phyloP scores from a whole-genome alignment of 495 filamentous ascomycete genomes.

The Venustampulla echinocandica region DNA sequence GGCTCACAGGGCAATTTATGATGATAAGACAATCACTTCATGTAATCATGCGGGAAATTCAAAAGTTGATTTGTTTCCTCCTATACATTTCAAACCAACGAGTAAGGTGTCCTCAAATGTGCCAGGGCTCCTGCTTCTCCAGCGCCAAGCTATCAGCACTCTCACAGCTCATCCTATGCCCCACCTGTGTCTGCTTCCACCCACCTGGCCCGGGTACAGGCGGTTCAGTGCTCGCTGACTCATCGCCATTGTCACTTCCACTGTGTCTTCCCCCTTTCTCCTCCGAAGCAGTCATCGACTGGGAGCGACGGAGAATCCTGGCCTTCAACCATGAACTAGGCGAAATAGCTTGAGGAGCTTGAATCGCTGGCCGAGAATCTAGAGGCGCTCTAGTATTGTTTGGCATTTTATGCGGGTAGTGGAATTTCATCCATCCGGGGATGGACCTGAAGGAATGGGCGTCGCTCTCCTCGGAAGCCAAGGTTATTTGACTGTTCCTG shows the following conservation, averaged over 20 bases:
- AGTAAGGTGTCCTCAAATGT: slow-evolving; percentile 4
- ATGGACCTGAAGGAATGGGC: slow-evolving; percentile 4
- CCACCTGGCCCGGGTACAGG: slow-evolving; percentile 1
- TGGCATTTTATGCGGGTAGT: slow-evolving; percentile 2
- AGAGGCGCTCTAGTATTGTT: not conserved
- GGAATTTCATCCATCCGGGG: slow-evolving; percentile 5
- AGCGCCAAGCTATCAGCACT: slow-evolving; percentile 6
- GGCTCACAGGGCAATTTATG: not conserved
- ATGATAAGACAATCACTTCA: slow-evolving; percentile 5
- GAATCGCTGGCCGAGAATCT: slow-evolving; percentile 1
- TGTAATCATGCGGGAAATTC: slow-evolving; percentile 1
- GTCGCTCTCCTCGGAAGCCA: slow-evolving; percentile 7
- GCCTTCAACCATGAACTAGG: slow-evolving; percentile 3
- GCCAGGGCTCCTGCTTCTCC: slow-evolving; percentile 8
- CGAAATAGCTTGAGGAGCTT: not conserved
- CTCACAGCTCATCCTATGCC: not conserved
- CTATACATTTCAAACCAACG: slow-evolving; percentile 1
- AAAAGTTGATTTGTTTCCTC: not conserved
- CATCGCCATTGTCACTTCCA: slow-evolving; percentile 4
- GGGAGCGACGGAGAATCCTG: slow-evolving; percentile 2
- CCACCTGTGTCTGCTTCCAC: slow-evolving; percentile 3
- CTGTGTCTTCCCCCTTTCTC: not conserved
- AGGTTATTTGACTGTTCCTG: slow-evolving; percentile 3
- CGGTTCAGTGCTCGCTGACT: slow-evolving; percentile 2
- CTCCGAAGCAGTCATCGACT: slow-evolving; percentile 4